Conservation (phyloP, 129 eudicot genomes). For the Deinandra increscens region DNA sequence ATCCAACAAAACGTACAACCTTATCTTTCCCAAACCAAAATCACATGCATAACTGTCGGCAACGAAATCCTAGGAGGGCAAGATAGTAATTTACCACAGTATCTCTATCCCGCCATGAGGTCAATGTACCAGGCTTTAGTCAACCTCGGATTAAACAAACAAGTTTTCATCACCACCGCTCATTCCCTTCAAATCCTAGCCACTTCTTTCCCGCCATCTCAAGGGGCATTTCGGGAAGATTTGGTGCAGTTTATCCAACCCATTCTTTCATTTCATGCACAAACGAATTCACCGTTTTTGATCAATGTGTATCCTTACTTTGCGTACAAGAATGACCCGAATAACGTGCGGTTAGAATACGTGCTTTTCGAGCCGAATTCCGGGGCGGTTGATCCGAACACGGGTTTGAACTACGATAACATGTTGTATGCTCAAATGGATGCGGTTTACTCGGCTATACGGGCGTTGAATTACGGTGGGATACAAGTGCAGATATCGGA, state of each 20-base stretch:
- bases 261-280: slow-evolving; percentile 62
- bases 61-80: slow-evolving; percentile 67
- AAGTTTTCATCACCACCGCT: slow-evolving; percentile 73
- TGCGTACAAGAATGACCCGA: slow-evolving; percentile 77
- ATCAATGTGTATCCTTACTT: slow-evolving; percentile 91
- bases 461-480: slow-evolving; percentile 60
- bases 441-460: slow-evolving; percentile 86
- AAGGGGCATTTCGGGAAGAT: slow-evolving; percentile 66
- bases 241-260: slow-evolving; percentile 60
- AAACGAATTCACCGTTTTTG: slow-evolving; percentile 67
- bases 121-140: slow-evolving; percentile 55
- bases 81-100: slow-evolving; percentile 42
- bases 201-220: slow-evolving; percentile 82
- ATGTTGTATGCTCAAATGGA: slow-evolving; percentile 97
- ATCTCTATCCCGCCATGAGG: slow-evolving; percentile 81
- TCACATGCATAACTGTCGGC: slow-evolving; percentile 75
- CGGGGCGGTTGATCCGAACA: slow-evolving; percentile 57
- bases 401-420: slow-evolving; percentile 77
- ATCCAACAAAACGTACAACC: slow-evolving; percentile 75
- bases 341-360: slow-evolving; percentile 55
- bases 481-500: slow-evolving; percentile 73
- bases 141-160: slow-evolving; percentile 55
- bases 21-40: slow-evolving; percentile 61
- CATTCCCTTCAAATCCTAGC: slow-evolving; percentile 69
- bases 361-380: slow-evolving; percentile 71